Conservation (phyloP, 768 basidiomycete species). For the Psilocybe tampanensis region DNA sequence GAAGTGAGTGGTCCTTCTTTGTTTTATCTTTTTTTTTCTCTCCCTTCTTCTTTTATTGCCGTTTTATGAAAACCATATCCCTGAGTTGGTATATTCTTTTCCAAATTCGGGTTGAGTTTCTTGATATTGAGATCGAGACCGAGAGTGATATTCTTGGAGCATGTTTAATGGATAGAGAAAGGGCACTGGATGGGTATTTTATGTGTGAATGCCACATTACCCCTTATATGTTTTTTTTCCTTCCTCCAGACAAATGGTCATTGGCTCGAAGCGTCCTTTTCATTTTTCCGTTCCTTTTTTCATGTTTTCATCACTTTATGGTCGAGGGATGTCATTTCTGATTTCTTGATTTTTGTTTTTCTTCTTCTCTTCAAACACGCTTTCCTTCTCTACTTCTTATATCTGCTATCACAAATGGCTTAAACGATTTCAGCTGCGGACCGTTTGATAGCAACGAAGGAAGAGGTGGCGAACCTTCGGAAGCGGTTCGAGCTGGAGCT, state of each 20-base stretch:
- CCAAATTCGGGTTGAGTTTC: background rate
- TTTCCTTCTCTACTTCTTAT: background rate
- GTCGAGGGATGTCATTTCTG: background rate
- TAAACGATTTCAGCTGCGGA: conserved; percentile 57
- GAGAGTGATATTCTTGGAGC: conserved; percentile 11
- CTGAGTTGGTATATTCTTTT: background rate
- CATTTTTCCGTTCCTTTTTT: background rate
- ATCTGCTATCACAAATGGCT: background rate
- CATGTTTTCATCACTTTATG: conserved; percentile 1
- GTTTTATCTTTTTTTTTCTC: conserved; percentile 20
- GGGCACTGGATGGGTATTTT: background rate
- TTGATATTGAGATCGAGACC: background rate
- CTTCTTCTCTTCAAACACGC: conserved; percentile 2
- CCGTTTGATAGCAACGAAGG: conserved; percentile 66
- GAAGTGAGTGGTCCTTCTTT: conserved; percentile 61
- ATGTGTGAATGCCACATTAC: background rate
- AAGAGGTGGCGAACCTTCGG: conserved; percentile 67
- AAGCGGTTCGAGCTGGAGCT: conserved; percentile 76
- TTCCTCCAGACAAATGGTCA: background rate
- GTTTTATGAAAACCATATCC: background rate
- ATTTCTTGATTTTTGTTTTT: conserved; percentile 4
- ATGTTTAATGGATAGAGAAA: conserved; percentile 9
- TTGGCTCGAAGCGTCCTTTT: background rate
- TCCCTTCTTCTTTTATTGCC: conserved; percentile 16
- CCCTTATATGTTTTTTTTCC: background rate